Conservation (phyloP, 495 filamentous ascomycete genomes). For the Bacidia rubella region DNA sequence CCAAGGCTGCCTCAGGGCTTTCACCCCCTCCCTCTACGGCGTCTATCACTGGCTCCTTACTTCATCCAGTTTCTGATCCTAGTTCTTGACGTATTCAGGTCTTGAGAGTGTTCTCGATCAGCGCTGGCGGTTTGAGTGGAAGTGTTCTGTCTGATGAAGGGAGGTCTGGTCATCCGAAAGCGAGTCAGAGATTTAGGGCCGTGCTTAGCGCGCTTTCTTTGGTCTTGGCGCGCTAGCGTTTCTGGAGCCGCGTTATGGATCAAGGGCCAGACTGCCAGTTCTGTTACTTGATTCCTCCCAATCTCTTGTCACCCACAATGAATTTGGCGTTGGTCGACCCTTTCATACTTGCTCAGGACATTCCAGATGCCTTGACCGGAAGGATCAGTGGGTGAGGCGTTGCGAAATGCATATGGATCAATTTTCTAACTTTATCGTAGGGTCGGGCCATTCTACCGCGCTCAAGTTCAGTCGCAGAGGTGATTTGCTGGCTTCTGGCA, state of each 20-base stretch:
- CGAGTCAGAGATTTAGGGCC: conserved; percentile 6
- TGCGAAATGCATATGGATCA: background rate
- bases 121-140: no score
- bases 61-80: background rate
- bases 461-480: conserved; percentile 88
- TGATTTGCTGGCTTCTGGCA: conserved; percentile 84
- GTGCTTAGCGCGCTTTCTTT: conserved; percentile 1
- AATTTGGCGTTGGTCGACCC: conserved; percentile 71
- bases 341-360: conserved; percentile 82
- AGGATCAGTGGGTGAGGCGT: conserved; percentile 49
- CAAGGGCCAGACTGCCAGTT: no score
- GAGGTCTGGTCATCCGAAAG: background rate
- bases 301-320: conserved; percentile 33
- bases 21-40: conserved; percentile 5
- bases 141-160: background rate
- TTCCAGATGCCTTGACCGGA: conserved; percentile 76
- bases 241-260: background rate
- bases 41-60: background rate
- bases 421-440: conserved; percentile 26
- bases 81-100: no score
- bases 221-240: conserved; percentile 1
- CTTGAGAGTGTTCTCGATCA: no score
- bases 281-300: no score
- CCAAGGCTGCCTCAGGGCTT: conserved; percentile 11
- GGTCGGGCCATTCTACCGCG: conserved; percentile 50